Evolutionary conservation across 371 early-diverging fungal genomes (phyloP), one percentile per base, ranked within the genome.

Genomic region (Globomyces sp.): DNA sequence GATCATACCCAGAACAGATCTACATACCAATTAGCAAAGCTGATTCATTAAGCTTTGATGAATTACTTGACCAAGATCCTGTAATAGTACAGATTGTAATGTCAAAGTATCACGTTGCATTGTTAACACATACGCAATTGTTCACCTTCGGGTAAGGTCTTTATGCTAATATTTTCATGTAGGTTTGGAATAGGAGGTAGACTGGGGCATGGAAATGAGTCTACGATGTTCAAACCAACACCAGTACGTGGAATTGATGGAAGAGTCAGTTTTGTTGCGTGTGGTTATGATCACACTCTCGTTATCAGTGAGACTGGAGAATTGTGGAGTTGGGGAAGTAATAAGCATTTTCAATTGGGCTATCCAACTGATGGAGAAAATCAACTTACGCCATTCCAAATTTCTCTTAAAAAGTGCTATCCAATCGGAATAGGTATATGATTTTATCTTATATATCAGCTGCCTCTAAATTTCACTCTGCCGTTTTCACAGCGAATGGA

Each of bases 241-340:
- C 73, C 83, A 1, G 80, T 90, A 0, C 58, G 58, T 3, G 86
- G 86, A 47, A 64, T 88, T 2, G 44, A 61, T 4, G 87, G 84
- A 46, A 62, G 65, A 5, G 79, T 89, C 9, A 65, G 57, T 0
- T 63, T 68, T 4, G 84, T 85, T 0, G 88, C 91, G 0, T 68
- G 85, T 1, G 92, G 91, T 2, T 71, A 86, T n/a, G 90, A 92
- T 63, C 90, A 92, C 57, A 87, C 89, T 0, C 69, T 90, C 9
- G 87, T 81, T 1, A 75, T 90, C 8, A 86, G 87, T 2, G 68
- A 63, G 11, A 44, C 11, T 9, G 82, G 82, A n/a, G 37, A 41
- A 4, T 75, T 80, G 2, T 82, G 71, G 71, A 75, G 75, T 2
- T 82, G 77, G 76, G 92, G 92, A n/a, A 86, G 82, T 70, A 86